A percentile compares a stretch with the other conserved stretches of the same genome.
Evolutionary conservation across 148 eudicot genomes (phyloP).

Genomic region (Pharnaceum exiguum): DNA sequence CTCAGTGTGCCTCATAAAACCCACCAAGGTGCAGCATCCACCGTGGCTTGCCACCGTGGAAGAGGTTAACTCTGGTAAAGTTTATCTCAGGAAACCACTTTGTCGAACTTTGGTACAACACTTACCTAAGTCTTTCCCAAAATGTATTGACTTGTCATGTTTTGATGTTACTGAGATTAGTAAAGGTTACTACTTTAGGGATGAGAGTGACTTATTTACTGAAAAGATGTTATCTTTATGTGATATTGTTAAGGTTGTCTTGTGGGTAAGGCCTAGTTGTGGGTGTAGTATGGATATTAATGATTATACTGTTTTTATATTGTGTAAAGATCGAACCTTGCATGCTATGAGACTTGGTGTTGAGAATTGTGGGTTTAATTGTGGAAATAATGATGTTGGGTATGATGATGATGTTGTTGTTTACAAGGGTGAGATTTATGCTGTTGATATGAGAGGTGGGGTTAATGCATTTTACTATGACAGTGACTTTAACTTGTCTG

Average conservation of each 20-base stretch:
- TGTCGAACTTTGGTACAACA: neutral
- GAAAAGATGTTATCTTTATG: neutral
- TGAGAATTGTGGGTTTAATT: neutral
- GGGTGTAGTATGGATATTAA: neutral
- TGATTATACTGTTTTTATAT: constrained; percentile 2
- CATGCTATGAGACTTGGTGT: neutral
- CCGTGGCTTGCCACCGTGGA: constrained; percentile 16
- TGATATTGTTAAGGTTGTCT: neutral
- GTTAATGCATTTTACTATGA: too few species aligned
- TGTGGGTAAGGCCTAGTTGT: neutral
- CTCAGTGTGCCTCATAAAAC: constrained; percentile 3
- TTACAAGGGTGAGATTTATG: too few species aligned
- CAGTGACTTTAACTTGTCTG: neutral
- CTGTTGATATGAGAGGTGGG: too few species aligned
- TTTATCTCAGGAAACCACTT: constrained; percentile 10
- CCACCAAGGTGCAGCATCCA: neutral
- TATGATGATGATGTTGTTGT: too few species aligned
- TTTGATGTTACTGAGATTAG: neutral
- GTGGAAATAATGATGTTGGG: too few species aligned
- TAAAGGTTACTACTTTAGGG: constrained; percentile 7
- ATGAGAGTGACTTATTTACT: neutral
- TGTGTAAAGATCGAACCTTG: neutral
- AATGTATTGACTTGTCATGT: neutral
- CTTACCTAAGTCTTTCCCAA: neutral
- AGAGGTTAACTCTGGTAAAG: constrained; percentile 5